Conservation (phyloP, 805 yeast genomes). For the Sugiyamaella mastotermitis region DNA sequence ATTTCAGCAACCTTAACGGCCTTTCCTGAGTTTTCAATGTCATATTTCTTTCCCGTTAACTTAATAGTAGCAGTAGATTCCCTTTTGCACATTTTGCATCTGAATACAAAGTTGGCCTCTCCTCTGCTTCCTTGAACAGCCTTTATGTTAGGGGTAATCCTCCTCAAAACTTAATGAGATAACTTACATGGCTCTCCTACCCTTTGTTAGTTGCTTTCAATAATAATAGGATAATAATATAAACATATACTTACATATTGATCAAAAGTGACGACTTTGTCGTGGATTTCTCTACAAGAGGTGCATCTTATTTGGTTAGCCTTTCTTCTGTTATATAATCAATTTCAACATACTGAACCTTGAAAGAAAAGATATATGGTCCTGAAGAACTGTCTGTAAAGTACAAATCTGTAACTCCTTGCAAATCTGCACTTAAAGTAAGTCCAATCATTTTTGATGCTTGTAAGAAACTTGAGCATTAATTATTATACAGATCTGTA, state of each 20-base stretch:
- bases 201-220: conserved; percentile 12
- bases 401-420: conserved; percentile 48
- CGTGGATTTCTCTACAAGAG: conserved; percentile 71
- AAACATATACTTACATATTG: too few species aligned
- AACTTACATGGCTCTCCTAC: conserved; percentile 31
- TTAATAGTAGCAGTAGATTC: conserved; percentile 30
- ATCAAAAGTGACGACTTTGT: conserved; percentile 63
- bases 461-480: too few species aligned
- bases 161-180: too few species aligned
- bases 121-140: conserved; percentile 83
- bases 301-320: conserved; percentile 44
- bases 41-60: conserved; percentile 27
- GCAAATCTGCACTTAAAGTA: conserved; percentile 39
- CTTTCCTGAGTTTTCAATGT: conserved; percentile 38
- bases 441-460: conserved; percentile 34
- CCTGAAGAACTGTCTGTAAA: conserved; percentile 53
- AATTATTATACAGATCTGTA: background rate
- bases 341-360: conserved; percentile 35
- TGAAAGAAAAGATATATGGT: conserved; percentile 74
- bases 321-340: background rate
- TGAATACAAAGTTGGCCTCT: conserved; percentile 75
- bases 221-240: background rate
- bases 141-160: too few species aligned
- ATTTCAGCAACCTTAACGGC: conserved; percentile 52
- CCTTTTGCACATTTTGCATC: conserved; percentile 58